A percentile compares a stretch with the other conserved stretches of the same genome.
phyloP scores from a whole-genome alignment of 2,329 filamentous ascomycete species.

The Trichoderma gracile region DNA sequence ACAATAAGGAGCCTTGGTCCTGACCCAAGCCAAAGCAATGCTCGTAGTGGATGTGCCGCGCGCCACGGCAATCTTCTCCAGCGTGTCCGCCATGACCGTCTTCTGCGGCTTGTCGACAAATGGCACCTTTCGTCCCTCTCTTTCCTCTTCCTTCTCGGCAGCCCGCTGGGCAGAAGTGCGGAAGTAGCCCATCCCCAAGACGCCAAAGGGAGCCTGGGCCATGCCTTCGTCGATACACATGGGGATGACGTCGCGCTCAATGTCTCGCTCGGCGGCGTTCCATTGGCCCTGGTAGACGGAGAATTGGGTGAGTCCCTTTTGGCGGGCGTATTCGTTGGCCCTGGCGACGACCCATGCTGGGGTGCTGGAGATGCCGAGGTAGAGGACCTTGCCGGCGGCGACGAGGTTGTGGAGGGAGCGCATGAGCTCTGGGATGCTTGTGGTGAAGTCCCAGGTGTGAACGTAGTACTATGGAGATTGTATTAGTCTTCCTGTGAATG shows the following conservation, averaged over 20 bases:
- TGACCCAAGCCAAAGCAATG: conserved; percentile 59
- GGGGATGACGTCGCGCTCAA: conserved; percentile 38
- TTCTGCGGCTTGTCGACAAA: conserved; percentile 27
- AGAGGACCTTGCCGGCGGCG: conserved; percentile 34
- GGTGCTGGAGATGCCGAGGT: conserved; percentile 37
- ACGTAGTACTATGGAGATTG: conserved; percentile 2
- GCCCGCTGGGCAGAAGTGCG: conserved; percentile 15
- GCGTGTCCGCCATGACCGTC: conserved; percentile 27
- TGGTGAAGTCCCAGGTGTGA: conserved; percentile 33
- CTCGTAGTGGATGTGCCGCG: conserved; percentile 26
- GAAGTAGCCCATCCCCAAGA: conserved; percentile 43
- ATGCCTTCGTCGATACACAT: conserved; percentile 39
- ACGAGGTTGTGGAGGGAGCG: conserved; percentile 33
- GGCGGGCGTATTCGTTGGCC: conserved; percentile 32
- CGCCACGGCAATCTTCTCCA: conserved; percentile 26
- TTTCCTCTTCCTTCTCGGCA: conserved; percentile 1
- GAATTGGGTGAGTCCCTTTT: conserved; percentile 34
- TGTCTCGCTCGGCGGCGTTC: conserved; percentile 33
- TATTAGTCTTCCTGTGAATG: no score
- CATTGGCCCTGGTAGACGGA: conserved; percentile 37
- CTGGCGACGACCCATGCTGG: conserved; percentile 38
- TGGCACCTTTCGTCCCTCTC: conserved; percentile 15
- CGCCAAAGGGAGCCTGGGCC: conserved; percentile 50
- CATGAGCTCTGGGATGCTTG: conserved; percentile 34
- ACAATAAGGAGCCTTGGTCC: conserved; percentile 60